Conservation (phyloP, 2,329 filamentous ascomycete species). For the Sordariomycetes sp. region DNA sequence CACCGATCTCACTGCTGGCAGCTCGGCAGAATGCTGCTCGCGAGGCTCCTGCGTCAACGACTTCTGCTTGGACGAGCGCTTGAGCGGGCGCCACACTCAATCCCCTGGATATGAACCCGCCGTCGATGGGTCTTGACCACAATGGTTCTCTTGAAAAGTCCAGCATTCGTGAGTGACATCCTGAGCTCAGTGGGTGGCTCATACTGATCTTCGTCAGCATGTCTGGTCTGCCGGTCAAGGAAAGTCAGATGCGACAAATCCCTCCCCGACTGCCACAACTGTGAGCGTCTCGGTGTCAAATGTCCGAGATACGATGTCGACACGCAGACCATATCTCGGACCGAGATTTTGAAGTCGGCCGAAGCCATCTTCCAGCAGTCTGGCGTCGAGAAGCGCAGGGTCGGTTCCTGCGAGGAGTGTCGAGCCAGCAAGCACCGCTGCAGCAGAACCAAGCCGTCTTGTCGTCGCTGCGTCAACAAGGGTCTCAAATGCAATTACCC, state of each 20-base stretch:
- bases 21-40: too few species aligned
- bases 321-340: constrained; percentile 10
- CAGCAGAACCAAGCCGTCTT: constrained; percentile 14
- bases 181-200: not conserved
- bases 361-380: constrained; percentile 16
- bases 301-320: constrained; percentile 14
- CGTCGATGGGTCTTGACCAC: not conserved
- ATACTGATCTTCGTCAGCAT: constrained; percentile 3
- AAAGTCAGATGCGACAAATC: constrained; percentile 13
- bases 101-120: not conserved
- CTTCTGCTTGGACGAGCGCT: too few species aligned
- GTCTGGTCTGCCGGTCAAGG: constrained; percentile 8
- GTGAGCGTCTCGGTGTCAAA: constrained; percentile 12
- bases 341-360: constrained; percentile 12
- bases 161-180: not conserved
- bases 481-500: constrained; percentile 3
- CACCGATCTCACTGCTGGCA: too few species aligned
- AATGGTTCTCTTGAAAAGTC: not conserved
- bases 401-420: constrained; percentile 17
- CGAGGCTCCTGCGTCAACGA: too few species aligned
- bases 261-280: constrained; percentile 9
- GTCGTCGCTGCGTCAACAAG: constrained; percentile 13
- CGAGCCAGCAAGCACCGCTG: constrained; percentile 15
- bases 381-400: constrained; percentile 15
- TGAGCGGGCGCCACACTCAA: too few species aligned